Evolutionary conservation across 768 basidiomycete genomes (phyloP).

Genomic region (Chiua virens): DNA sequence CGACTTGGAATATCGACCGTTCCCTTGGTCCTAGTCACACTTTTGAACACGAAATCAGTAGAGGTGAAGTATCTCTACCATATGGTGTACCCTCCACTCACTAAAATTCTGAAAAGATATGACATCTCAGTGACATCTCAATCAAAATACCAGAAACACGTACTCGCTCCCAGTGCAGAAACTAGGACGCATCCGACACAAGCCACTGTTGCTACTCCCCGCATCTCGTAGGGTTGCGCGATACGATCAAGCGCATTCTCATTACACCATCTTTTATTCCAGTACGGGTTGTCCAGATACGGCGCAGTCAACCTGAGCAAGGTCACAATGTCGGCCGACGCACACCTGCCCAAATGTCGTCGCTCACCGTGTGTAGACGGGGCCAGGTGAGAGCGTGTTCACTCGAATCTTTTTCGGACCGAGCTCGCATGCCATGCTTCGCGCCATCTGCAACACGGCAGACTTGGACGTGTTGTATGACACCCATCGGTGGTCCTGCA

Average conservation of each 20-base stretch:
- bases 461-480: slow-evolving; percentile 79
- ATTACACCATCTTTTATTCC: slow-evolving; percentile 71
- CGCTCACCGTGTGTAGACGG: slow-evolving; percentile 71
- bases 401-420: slow-evolving; percentile 66
- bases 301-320: slow-evolving; percentile 67
- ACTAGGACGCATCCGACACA: slow-evolving; percentile 70
- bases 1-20: no score
- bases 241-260: slow-evolving; percentile 60
- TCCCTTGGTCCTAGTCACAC: no score
- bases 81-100: slow-evolving; percentile 33
- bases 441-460: slow-evolving; percentile 76
- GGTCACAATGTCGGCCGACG: not conserved
- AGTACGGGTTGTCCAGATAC: slow-evolving; percentile 62
- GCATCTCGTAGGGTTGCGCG: slow-evolving; percentile 69
- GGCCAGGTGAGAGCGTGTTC: slow-evolving; percentile 74
- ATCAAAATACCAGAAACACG: slow-evolving; percentile 24
- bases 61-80: no score
- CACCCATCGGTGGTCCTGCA: slow-evolving; percentile 77
- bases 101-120: slow-evolving; percentile 26
- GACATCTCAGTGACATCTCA: not conserved
- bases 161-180: slow-evolving; percentile 85
- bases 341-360: slow-evolving; percentile 17
- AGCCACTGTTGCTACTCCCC: slow-evolving; percentile 73
- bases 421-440: slow-evolving; percentile 82
- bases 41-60: no score